Evolutionary conservation across 139 green algal species (phyloP), one percentile per base, ranked within the genome.

Genomic region (Asterochloris erici): DNA sequence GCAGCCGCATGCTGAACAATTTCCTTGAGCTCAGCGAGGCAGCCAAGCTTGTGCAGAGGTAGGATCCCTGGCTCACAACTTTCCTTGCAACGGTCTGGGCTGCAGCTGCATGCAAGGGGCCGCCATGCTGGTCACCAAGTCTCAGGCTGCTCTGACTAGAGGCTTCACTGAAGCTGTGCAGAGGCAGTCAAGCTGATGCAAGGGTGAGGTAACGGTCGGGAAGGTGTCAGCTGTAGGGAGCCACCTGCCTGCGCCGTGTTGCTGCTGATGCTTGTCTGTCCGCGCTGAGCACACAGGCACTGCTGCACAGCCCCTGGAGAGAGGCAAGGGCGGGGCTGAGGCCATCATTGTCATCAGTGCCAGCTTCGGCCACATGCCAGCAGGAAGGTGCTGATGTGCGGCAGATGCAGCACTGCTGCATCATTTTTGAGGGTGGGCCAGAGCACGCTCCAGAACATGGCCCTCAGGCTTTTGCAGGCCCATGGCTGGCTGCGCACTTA

Each of bases 1-100:
- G 90, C 70, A 88, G 84, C 29, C 38, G 82, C 0, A 80, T 87
- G 73, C 86, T 96, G 62, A 89, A 88, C 61, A 78, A 88, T 1
- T 96, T 96, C 38, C 90, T 94, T 78, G 93, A 96, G 84, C 88
- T 95, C 62, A 88, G 92, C 19, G 86, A 86, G 21, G 91, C 92
- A 61, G 76, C 84, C 13, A 79, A 89, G 10, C 81, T 90, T 63
- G 86, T 90, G 68, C 81, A 87, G 78, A 63, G 63, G 81, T 84
- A 23, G 12, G 78, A 19, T 60, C 24, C 70, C 28, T 15, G 70
- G 73, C 23, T 62, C 26, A 54, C 0, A 61, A 28, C 73, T 62
- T 11, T n/a, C 14, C 70, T 60, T 60, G 23, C 4, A 0, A 54
- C 38, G 26, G n/a, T 14, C 26, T 14, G 26, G 1, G 24, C n/a